Base-by-base conservation (phyloP, 331 rosid genomes). In the Malus hybrid region DNA sequence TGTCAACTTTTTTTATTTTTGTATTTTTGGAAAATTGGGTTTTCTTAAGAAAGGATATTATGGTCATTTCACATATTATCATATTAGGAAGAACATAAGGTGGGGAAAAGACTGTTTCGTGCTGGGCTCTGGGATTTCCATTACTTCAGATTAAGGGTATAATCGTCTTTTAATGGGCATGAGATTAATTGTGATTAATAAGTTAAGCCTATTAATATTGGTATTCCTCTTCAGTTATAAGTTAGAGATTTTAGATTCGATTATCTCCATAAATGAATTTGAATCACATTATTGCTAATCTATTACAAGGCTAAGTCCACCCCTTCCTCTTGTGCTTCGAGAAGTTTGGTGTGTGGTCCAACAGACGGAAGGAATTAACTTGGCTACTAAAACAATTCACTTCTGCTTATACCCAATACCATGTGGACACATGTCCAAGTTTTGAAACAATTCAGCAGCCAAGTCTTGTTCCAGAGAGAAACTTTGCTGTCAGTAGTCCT, bases 301-400 rank as follows among this genome's bases (percentile, higher is more conserved):
- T 2, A 36, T 36, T 36, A 0, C 2, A 0, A 36, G 0, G 0
- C 0, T 2, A 36, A 36, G 1, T 0, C 0, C 1, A 36, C 0
- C 1, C 1, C 44, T 0, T 0, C 42, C 0, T 36, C 10, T 34
- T 34, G 39, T 34, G 2, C 3, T 36, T 2, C 0, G 1, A 8
- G 11, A 36, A 9, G 46, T 39, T 39, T 39, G 46, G 12, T 39
- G 46, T 39, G 12, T 9, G 3, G 3, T 36, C 42, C 3, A 36
- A 7, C 42, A 36, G 42, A 7, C 42, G 42, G 42, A 36, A 24
- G 24, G 24, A 24, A 24, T 24, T 24, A 24, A 24, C 24, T 24
- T 24, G 24, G 24, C 24, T 24, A 24, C 24, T 24, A 24, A 24
- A 24, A 24, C 24, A 24, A 24, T 24, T 24, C 24, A 24, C 24